Conservation (phyloP, 139 green algal species). For the Deuterostichococcus epilithicus region DNA sequence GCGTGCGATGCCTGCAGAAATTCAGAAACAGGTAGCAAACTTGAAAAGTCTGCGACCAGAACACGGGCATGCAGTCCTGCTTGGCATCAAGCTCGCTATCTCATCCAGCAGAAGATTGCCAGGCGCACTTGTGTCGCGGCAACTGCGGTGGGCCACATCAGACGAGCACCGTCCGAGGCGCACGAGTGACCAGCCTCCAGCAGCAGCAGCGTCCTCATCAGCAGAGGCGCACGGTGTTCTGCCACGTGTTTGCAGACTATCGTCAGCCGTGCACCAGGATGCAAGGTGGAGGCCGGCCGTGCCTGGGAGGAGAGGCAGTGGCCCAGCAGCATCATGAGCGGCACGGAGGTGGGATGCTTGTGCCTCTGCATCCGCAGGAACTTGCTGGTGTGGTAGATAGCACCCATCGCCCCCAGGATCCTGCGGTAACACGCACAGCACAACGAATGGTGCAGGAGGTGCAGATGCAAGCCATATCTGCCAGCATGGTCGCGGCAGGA, state of each 20-base stretch:
- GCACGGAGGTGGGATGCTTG: conserved; percentile 37
- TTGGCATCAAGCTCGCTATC: too few species aligned
- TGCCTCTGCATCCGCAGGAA: conserved; percentile 29
- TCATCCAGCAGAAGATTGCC: too few species aligned
- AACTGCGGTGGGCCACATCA: too few species aligned
- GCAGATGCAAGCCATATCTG: too few species aligned
- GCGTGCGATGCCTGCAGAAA: conserved; percentile 28
- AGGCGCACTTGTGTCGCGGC: too few species aligned
- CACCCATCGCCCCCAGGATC: conserved; percentile 14
- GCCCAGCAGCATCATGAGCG: conserved; percentile 49
- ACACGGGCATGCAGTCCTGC: too few species aligned
- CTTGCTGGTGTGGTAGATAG: conserved; percentile 25
- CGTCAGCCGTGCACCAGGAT: neutral
- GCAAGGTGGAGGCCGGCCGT: neutral
- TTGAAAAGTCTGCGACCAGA: neutral
- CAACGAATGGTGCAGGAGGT: neutral
- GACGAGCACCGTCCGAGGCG: too few species aligned
- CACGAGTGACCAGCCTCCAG: too few species aligned
- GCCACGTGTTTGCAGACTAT: neutral
- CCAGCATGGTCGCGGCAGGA: too few species aligned
- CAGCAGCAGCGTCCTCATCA: too few species aligned
- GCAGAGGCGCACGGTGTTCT: neutral
- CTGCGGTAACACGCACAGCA: conserved; percentile 28
- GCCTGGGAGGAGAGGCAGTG: conserved; percentile 32
- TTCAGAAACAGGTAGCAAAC: conserved; percentile 5